Percentiles rank a stretch among this genome's conserved stretches.
Evolutionary conservation across 1,284 basidiomycete genomes (phyloP).

Genomic region (Neonothopanus nambi): DNA sequence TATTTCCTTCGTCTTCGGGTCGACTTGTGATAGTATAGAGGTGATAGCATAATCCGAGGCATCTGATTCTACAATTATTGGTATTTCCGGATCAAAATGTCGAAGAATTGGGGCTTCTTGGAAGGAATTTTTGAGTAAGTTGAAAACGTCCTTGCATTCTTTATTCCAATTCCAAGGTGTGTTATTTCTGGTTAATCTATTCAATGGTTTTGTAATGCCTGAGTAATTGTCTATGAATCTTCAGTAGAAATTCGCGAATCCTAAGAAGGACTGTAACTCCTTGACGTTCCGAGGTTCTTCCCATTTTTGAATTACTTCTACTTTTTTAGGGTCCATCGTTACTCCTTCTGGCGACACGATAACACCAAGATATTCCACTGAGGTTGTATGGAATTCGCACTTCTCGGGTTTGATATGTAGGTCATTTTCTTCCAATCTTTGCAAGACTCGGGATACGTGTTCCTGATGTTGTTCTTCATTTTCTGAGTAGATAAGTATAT

Average conservation of each 20-base stretch:
- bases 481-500: conserved; percentile 29
- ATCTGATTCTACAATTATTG: conserved; percentile 31
- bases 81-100: conserved; percentile 33
- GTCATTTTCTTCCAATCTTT: conserved; percentile 32
- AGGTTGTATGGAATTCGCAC: no score
- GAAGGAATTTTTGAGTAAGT: conserved; percentile 10
- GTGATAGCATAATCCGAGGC: conserved; percentile 31
- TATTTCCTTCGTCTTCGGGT: conserved; percentile 8
- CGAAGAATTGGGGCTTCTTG: conserved; percentile 30
- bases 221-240: conserved; percentile 40
- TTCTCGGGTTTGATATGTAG: no score
- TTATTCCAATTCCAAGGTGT: conserved; percentile 6
- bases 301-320: no score
- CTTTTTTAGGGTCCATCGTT: no score
- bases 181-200: conserved; percentile 10
- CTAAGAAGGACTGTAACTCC: conserved; percentile 27
- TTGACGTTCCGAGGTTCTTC: no score
- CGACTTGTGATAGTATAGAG: conserved; percentile 19
- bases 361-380: no score
- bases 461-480: conserved; percentile 18
- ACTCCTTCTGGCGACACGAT: no score
- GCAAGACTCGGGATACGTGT: conserved; percentile 32
- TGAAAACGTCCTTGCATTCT: conserved; percentile 4
- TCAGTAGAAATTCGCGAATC: conserved; percentile 33
- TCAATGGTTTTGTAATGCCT: conserved; percentile 13